Evolutionary conservation across 169 alveolate genomes (phyloP).

Genomic region (Plasmodium berghei): DNA sequence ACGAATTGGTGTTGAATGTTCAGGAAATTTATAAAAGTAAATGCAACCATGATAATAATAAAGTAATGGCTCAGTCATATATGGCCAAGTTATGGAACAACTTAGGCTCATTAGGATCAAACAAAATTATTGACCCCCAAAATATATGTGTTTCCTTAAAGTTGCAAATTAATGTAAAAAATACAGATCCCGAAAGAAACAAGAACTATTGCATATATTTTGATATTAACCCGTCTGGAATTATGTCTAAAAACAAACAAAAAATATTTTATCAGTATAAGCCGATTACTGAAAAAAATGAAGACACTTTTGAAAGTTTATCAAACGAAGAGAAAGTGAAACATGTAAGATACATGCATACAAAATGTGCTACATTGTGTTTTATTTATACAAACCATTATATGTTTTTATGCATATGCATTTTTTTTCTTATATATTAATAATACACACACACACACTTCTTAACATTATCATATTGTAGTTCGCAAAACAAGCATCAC

Average conservation of each 20-base stretch:
- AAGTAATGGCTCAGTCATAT: background rate
- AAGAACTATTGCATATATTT: conserved; percentile 11
- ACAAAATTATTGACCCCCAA: conserved; percentile 13
- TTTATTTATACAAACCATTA: background rate
- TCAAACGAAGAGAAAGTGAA: conserved; percentile 45
- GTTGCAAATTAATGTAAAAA: conserved; percentile 23
- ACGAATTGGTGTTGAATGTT: conserved; percentile 22
- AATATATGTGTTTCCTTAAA: conserved; percentile 36
- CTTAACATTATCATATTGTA: background rate
- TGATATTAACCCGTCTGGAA: conserved; percentile 55
- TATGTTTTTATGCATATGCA: background rate
- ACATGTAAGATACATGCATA: conserved; percentile 24
- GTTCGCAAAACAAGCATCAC: conserved; percentile 21
- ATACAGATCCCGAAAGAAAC: conserved; percentile 14
- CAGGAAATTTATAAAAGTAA: conserved; percentile 24
- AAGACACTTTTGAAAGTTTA: conserved; percentile 4
- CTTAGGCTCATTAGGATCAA: conserved; percentile 4
- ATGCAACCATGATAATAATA: background rate
- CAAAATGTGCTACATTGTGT: too few relatives aligned
- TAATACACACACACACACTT: background rate
- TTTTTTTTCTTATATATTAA: background rate
- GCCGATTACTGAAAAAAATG: conserved; percentile 11
- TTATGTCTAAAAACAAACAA: conserved; percentile 47
- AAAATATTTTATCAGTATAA: conserved; percentile 34
- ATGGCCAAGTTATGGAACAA: conserved; percentile 1